These are phyloP conservation scores for Trichophyton simii DNA, from an alignment of 2,329 filamentous ascomycete species.

Conservation along the genomic window DNA sequence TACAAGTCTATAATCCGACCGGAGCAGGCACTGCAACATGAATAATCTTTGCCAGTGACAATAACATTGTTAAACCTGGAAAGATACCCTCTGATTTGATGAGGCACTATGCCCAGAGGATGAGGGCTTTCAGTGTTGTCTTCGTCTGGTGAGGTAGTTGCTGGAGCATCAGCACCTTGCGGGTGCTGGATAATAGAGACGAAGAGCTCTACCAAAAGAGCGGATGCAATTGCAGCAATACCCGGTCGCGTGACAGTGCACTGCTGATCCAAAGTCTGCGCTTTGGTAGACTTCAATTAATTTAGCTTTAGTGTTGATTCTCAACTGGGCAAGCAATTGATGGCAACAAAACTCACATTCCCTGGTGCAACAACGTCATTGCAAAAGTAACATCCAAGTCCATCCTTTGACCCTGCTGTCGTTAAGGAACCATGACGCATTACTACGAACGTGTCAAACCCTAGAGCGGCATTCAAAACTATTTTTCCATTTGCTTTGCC, in stretches of 20 bases:
- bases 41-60: conserved; percentile 46
- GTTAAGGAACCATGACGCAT: conserved; percentile 80
- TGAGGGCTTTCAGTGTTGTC: conserved; percentile 34
- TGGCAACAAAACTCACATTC: conserved; percentile 53
- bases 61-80: conserved; percentile 47
- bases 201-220: conserved; percentile 77
- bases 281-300: conserved; percentile 58
- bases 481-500: conserved; percentile 86
- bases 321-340: not conserved
- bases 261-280: conserved; percentile 91
- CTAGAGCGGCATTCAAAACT: conserved; percentile 89
- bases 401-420: conserved; percentile 44
- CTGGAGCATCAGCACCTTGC: conserved; percentile 32
- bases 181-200: conserved; percentile 83
- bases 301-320: not conserved
- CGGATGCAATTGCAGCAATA: conserved; percentile 82
- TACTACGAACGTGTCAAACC: conserved; percentile 92
- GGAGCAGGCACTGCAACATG: conserved; percentile 52
- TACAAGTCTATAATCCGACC: conserved; percentile 43
- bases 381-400: conserved; percentile 94
- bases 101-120: conserved; percentile 44
- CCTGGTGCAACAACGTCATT: conserved; percentile 92
- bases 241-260: conserved; percentile 94
- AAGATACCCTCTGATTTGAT: conserved; percentile 52
- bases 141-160: conserved; percentile 22